Conservation (phyloP, 805 yeast genomes). For the Ogataea nakhonphanomensis region DNA sequence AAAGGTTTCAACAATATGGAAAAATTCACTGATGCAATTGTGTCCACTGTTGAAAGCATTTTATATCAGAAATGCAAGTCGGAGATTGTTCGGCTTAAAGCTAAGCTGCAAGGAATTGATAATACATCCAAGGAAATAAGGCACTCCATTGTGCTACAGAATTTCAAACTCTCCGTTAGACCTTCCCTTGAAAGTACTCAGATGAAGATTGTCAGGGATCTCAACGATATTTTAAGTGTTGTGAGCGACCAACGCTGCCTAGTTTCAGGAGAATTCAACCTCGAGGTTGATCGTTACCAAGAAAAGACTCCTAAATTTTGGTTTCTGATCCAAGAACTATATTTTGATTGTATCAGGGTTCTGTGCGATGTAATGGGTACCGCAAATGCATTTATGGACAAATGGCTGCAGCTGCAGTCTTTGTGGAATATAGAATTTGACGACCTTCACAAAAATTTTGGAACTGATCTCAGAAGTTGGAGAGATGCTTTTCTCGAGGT, state of each 20-base stretch:
- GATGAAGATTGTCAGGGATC: conserved; percentile 21
- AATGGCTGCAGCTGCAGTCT: conserved; percentile 56
- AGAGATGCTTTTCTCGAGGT: conserved; percentile 42
- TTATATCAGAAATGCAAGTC: conserved; percentile 30
- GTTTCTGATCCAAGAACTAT: conserved; percentile 8
- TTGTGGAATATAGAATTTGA: conserved; percentile 56
- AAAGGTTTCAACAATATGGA: conserved; percentile 37
- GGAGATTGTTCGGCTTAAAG: conserved; percentile 14
- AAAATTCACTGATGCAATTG: conserved; percentile 33
- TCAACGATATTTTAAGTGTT: conserved; percentile 25
- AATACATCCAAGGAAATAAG: conserved; percentile 36
- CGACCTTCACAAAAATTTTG: conserved; percentile 36
- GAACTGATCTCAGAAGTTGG: conserved; percentile 45
- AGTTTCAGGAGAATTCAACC: conserved; percentile 22
- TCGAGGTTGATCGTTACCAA: conserved; percentile 1
- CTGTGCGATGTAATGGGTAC: conserved; percentile 33
- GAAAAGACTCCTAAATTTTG: conserved; percentile 2
- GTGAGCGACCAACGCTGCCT: conserved; percentile 29
- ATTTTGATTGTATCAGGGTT: conserved; percentile 21
- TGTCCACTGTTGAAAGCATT: conserved; percentile 28
- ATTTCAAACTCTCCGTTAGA: conserved; percentile 34
- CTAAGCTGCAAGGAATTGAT: conserved; percentile 23
- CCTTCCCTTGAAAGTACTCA: conserved; percentile 44
- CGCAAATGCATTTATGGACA: conserved; percentile 37
- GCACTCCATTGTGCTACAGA: conserved; percentile 38